phyloP scores from a whole-genome alignment of 306 rosid genomes.

The Vigna trinervia region DNA sequence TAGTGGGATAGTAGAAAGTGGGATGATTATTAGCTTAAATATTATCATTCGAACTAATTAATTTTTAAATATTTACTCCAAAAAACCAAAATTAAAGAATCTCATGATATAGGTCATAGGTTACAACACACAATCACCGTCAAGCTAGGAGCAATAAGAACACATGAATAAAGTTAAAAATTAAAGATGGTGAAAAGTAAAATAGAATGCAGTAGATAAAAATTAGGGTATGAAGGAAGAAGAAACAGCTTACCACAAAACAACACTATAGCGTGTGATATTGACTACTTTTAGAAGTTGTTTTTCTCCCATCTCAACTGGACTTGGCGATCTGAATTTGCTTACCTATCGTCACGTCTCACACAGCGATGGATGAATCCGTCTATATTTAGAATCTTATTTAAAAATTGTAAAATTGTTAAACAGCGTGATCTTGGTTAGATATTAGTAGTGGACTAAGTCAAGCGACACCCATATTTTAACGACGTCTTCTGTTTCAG shows the following conservation, averaged over 20 bases:
- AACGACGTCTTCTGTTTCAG: constrained; percentile 53
- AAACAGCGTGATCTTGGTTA: background rate
- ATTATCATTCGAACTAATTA: background rate
- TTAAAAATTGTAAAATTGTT: constrained; percentile 13
- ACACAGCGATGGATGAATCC: constrained; percentile 5
- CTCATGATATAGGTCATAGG: background rate
- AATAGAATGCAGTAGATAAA: background rate
- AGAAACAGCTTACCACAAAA: background rate
- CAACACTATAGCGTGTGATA: background rate
- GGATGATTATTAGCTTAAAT: background rate
- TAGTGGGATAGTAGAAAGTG: background rate
- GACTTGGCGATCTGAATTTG: constrained; percentile 4
- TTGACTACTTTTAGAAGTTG: background rate
- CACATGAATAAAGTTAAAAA: background rate
- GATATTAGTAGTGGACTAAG: background rate
- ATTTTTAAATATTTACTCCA: background rate
- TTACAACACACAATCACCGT: background rate
- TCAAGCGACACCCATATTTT: constrained; percentile 30
- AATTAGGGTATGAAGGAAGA: constrained; percentile 7
- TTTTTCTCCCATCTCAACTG: constrained; percentile 27
- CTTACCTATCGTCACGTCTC: constrained; percentile 3
- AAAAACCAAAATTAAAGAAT: background rate
- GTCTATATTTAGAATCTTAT: background rate
- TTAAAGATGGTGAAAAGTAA: background rate
- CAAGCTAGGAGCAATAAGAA: background rate